Percentiles rank a stretch among this genome's conserved stretches.
phyloP scores from a whole-genome alignment of 345 rosid genomes.

The Arabidopsis suecica region DNA sequence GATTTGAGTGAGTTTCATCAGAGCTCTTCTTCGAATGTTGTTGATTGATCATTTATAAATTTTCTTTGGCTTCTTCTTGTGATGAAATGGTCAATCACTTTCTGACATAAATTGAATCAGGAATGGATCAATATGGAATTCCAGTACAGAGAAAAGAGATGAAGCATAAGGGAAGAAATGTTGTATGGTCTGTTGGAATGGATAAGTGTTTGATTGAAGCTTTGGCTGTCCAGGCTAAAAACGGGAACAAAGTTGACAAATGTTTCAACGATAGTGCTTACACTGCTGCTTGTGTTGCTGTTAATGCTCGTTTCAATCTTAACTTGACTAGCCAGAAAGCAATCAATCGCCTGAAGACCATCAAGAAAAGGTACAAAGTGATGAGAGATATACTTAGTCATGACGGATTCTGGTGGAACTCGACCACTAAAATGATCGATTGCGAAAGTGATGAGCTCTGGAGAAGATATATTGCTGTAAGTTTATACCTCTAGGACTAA shows the following conservation, averaged over 20 bases:
- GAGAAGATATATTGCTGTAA: conserved; percentile 80
- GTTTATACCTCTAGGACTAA: conserved; percentile 6
- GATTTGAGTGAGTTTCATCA: neutral
- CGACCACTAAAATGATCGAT: conserved; percentile 68
- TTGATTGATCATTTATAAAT: conserved; percentile 1
- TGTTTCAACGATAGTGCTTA: conserved; percentile 84
- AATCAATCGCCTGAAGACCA: conserved; percentile 84
- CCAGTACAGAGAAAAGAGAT: conserved; percentile 64
- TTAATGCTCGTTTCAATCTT: conserved; percentile 67
- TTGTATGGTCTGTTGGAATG: conserved; percentile 89
- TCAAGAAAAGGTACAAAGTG: conserved; percentile 83
- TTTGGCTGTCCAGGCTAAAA: conserved; percentile 80
- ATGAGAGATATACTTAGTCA: conserved; percentile 76
- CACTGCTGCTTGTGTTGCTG: conserved; percentile 76
- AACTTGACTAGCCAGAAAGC: conserved; percentile 84
- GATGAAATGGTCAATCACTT: neutral
- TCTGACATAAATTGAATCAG: conserved; percentile 37
- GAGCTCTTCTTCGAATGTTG: neutral
- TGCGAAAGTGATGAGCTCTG: conserved; percentile 77
- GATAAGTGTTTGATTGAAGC: conserved; percentile 90
- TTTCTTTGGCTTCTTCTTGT: conserved; percentile 10
- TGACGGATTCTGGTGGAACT: conserved; percentile 85
- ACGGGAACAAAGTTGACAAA: conserved; percentile 80
- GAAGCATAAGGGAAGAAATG: conserved; percentile 90
- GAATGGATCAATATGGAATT: conserved; percentile 71